Conservation (phyloP, 1,284 basidiomycete species). For the Chalciporus sp. region DNA sequence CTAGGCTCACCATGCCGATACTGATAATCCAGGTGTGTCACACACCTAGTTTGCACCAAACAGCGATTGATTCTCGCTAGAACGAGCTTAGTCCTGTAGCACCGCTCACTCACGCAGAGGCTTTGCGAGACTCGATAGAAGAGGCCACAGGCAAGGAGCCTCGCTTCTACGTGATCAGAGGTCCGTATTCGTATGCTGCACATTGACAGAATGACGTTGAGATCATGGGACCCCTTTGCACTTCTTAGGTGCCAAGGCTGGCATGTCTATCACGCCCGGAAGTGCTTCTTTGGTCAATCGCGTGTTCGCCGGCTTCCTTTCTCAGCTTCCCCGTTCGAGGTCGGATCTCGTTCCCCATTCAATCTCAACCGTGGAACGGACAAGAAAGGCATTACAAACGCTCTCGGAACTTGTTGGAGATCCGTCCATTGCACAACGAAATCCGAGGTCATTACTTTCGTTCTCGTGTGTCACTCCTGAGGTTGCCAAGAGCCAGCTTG, state of each 20-base stretch:
- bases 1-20: conserved; percentile 61
- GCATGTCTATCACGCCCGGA: conserved; percentile 34
- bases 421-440: conserved; percentile 48
- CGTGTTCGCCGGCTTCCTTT: conserved; percentile 62
- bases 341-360: conserved; percentile 47
- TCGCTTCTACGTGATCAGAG: conserved; percentile 63
- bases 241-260: conserved; percentile 28
- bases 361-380: conserved; percentile 44
- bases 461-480: conserved; percentile 67
- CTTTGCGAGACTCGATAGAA: conserved; percentile 48
- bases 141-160: conserved; percentile 51
- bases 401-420: conserved; percentile 55
- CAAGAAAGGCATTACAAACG: conserved; percentile 52
- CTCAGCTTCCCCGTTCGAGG: conserved; percentile 48
- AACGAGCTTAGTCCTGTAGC: conserved; percentile 60
- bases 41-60: background rate
- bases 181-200: conserved; percentile 36
- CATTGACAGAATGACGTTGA: conserved; percentile 1
- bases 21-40: conserved; percentile 67
- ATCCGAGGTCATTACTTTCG: conserved; percentile 60
- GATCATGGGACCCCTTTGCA: background rate
- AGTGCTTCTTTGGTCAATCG: conserved; percentile 68
- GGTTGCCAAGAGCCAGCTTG: conserved; percentile 51
- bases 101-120: conserved; percentile 59
- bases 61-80: conserved; percentile 36